phyloP scores from a whole-genome alignment of 805 yeast species.

The Teunomyces panamensis region DNA sequence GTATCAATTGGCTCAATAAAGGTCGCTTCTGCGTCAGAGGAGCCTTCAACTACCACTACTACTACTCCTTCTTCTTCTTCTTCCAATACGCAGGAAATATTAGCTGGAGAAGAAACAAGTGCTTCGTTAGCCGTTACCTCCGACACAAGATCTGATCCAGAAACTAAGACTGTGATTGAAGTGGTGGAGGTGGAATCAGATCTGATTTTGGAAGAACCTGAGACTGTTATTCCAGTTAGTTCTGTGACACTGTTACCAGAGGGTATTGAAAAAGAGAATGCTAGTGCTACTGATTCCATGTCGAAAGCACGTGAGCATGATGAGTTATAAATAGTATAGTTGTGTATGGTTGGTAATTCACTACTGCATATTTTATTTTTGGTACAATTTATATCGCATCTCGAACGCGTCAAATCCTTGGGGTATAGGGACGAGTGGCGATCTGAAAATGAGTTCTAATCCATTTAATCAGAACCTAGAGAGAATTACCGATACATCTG shows the following conservation, averaged over 20 bases:
- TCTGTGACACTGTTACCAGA: not conserved
- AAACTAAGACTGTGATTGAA: not conserved
- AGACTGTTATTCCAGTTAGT: not conserved
- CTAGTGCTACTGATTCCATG: not conserved
- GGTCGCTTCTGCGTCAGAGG: no score
- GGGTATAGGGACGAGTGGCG: constrained; percentile 1
- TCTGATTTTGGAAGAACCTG: constrained; percentile 1
- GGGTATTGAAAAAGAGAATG: not conserved
- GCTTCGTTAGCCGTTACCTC: no score
- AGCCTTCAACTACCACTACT: no score
- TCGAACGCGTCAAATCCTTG: not conserved
- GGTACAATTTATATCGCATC: not conserved
- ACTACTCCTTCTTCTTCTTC: not conserved
- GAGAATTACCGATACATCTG: constrained; percentile 62
- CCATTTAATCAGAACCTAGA: not conserved
- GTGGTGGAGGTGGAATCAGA: constrained; percentile 4
- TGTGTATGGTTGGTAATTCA: not conserved
- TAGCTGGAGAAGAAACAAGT: not conserved
- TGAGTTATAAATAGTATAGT: not conserved
- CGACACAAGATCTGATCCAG: no score
- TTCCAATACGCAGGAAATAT: not conserved
- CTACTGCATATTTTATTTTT: not conserved
- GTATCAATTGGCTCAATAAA: no score
- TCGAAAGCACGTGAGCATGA: constrained; percentile 3
- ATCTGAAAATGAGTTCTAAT: not conserved